Conservation (phyloP, 768 basidiomycete species). For the Trametes maxima region DNA sequence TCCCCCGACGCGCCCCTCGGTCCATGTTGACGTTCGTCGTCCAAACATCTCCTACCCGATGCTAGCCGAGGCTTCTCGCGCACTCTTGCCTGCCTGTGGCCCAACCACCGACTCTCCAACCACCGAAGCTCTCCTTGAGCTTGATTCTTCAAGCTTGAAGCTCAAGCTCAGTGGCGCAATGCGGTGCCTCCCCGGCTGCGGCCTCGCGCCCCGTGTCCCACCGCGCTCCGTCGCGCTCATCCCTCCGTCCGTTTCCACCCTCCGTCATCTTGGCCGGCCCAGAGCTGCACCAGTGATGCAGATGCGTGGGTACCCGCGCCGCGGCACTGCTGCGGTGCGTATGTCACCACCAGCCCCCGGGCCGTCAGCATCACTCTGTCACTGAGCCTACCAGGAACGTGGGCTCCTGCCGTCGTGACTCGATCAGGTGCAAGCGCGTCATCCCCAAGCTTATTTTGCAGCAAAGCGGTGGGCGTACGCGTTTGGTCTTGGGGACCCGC, state of each 20-base stretch:
- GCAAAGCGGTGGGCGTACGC: not conserved
- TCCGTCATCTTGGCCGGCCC: slow-evolving; percentile 3
- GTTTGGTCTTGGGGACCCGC: too few species aligned
- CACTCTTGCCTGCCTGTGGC: not conserved
- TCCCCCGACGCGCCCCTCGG: not conserved
- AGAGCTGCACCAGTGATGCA: slow-evolving; percentile 1
- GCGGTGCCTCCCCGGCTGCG: not conserved
- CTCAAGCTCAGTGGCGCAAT: not conserved
- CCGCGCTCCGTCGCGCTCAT: not conserved
- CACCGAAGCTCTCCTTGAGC: too few species aligned
- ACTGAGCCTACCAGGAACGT: not conserved
- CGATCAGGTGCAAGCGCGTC: slow-evolving; percentile 3
- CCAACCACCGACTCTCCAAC: too few species aligned
- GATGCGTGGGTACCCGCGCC: not conserved
- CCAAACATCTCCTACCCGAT: not conserved
- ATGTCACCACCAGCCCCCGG: slow-evolving; percentile 4
- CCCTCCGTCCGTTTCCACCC: not conserved
- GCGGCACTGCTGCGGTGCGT: slow-evolving; percentile 11
- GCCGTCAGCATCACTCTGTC: not conserved
- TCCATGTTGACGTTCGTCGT: not conserved
- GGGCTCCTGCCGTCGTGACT: slow-evolving; percentile 2
- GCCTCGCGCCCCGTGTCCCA: not conserved
- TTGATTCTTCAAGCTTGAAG: too few species aligned
- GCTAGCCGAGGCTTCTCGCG: not conserved
- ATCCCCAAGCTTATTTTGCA: slow-evolving; percentile 12